phyloP scores from a whole-genome alignment of 2,329 filamentous ascomycete genomes.

The Stemphylium vesicarium region DNA sequence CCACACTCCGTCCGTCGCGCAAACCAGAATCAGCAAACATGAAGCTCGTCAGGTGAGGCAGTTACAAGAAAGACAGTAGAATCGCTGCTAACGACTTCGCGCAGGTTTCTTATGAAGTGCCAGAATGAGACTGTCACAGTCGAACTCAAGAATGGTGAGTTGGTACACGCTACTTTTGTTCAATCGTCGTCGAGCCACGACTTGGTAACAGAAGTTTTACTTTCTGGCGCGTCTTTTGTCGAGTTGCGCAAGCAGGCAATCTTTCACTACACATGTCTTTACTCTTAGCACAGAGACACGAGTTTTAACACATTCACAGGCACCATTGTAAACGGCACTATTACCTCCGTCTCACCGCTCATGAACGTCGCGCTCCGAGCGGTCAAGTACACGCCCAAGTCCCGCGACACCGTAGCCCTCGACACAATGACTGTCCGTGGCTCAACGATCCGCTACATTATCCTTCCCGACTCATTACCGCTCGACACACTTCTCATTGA shows the following conservation, averaged over 20 bases:
- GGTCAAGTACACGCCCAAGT: constrained; percentile 93
- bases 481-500: constrained; percentile 95
- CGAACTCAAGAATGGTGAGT: constrained; percentile 93
- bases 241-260: constrained; percentile 7
- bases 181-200: neutral
- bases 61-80: neutral
- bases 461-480: constrained; percentile 92
- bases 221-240: neutral
- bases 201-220: neutral
- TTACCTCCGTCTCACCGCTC: constrained; percentile 93
- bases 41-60: constrained; percentile 47
- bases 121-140: constrained; percentile 98
- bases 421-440: constrained; percentile 98
- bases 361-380: constrained; percentile 98
- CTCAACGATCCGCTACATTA: constrained; percentile 94
- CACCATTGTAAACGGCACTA: constrained; percentile 95
- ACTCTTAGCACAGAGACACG: neutral
- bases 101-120: constrained; percentile 98
- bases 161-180: neutral
- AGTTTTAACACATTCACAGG: constrained; percentile 58
- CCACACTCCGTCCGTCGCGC: neutral
- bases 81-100: constrained; percentile 27
- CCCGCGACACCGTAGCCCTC: constrained; percentile 83
- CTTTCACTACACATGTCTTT: neutral
- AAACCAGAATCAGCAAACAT: constrained; percentile 26